phyloP scores from a whole-genome alignment of 495 filamentous ascomycete species.

The Letharia columbiana region DNA sequence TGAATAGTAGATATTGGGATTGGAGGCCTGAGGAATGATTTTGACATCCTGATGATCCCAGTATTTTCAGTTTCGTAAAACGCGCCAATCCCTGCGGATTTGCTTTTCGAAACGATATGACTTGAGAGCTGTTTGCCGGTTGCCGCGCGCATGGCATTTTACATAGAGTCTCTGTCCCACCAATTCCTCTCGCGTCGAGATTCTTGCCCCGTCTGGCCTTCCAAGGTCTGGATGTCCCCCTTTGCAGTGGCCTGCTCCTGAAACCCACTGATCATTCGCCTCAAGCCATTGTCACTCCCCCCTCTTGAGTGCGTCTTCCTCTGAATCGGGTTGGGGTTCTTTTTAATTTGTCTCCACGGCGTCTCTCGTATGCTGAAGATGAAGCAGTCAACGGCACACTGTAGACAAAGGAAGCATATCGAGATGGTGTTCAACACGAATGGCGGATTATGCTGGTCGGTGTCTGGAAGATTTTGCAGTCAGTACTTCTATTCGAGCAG shows the following conservation, averaged over 20 bases:
- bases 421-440: conserved; percentile 47
- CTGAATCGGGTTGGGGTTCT: conserved; percentile 9
- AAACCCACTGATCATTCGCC: not conserved
- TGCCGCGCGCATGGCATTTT: not conserved
- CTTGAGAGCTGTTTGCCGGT: not conserved
- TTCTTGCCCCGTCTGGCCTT: not conserved
- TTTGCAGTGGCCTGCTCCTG: not conserved
- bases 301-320: not conserved
- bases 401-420: conserved; percentile 47
- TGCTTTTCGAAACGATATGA: not conserved
- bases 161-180: conserved; percentile 5
- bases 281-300: not conserved
- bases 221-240: not conserved
- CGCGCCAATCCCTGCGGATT: too few relatives aligned
- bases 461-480: conserved; percentile 23
- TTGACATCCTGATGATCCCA: too few relatives aligned
- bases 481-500: not conserved
- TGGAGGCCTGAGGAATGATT: too few relatives aligned
- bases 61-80: too few relatives aligned
- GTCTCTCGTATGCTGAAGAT: conserved; percentile 58
- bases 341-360: conserved; percentile 56
- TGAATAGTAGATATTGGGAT: not conserved
- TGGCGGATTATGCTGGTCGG: conserved; percentile 40
- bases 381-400: conserved; percentile 57
- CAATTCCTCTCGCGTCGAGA: not conserved